These are phyloP conservation scores for Atalantia buxifolia DNA, from an alignment of 345 rosid species.

Conservation along the genomic window DNA sequence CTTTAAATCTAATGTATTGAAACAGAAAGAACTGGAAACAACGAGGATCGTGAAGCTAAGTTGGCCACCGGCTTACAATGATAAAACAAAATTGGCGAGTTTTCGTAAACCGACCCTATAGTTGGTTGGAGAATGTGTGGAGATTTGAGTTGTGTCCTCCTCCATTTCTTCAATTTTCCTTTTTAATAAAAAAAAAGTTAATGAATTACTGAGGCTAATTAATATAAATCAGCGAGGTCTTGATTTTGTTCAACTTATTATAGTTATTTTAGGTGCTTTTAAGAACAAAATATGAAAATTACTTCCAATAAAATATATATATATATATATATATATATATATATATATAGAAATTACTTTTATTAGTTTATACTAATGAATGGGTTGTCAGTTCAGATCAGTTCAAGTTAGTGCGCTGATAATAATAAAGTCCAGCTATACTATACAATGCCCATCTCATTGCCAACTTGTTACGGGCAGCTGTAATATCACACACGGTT, in stretches of 20 bases:
- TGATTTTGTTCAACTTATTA: background rate
- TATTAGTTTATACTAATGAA: background rate
- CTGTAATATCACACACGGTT: background rate
- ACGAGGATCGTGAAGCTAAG: background rate
- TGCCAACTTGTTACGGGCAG: slow-evolving; percentile 7
- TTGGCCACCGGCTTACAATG: background rate
- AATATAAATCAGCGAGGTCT: background rate
- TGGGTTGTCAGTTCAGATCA: too few species aligned
- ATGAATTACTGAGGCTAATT: background rate
- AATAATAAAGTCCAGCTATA: background rate
- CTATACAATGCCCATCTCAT: background rate
- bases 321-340: too few species aligned
- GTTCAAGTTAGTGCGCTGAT: background rate
- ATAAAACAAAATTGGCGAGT: background rate
- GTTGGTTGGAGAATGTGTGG: background rate
- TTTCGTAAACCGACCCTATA: background rate
- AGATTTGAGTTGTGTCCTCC: background rate
- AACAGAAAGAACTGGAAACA: too few species aligned
- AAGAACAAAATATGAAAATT: background rate
- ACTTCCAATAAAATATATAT: too few species aligned
- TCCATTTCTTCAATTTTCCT: background rate
- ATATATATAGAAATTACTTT: background rate
- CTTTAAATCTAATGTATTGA: background rate
- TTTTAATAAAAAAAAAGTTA: background rate
- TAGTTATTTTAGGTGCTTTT: background rate